Conservation (phyloP, 2,329 filamentous ascomycete species). For the Penicillium corylophilum region DNA sequence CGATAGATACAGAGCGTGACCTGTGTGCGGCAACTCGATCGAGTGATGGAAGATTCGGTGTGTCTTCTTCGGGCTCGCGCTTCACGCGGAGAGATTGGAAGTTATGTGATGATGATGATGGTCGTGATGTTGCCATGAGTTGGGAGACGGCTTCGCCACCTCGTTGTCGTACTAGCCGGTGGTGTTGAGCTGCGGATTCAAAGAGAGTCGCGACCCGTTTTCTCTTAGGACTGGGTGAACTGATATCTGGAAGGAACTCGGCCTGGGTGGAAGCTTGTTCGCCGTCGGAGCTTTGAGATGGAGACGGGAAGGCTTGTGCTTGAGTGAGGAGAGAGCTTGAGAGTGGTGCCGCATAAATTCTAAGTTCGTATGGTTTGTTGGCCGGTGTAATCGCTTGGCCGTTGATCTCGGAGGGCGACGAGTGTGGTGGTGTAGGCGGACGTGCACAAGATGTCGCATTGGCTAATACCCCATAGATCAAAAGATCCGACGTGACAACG, state of each 20-base stretch:
- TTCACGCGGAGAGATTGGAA: slow-evolving; percentile 35
- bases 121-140: slow-evolving; percentile 36
- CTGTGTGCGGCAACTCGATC: slow-evolving; percentile 31
- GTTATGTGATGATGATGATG: slow-evolving; percentile 30
- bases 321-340: slow-evolving; percentile 35
- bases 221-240: slow-evolving; percentile 43
- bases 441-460: slow-evolving; percentile 26
- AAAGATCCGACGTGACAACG: slow-evolving; percentile 33
- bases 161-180: slow-evolving; percentile 40
- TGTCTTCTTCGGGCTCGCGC: slow-evolving; percentile 35
- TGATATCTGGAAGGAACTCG: slow-evolving; percentile 40
- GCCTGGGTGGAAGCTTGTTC: slow-evolving; percentile 19
- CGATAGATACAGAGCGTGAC: slow-evolving; percentile 35
- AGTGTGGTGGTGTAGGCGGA: slow-evolving; percentile 37
- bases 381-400: slow-evolving; percentile 7
- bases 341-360: slow-evolving; percentile 39
- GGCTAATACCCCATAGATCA: slow-evolving; percentile 42
- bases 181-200: slow-evolving; percentile 42
- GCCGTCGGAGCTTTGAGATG: slow-evolving; percentile 26
- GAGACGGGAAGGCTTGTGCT: slow-evolving; percentile 35
- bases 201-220: slow-evolving; percentile 46
- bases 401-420: slow-evolving; percentile 29
- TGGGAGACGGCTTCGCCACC: slow-evolving; percentile 43
- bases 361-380: slow-evolving; percentile 29
- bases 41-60: slow-evolving; percentile 23